Evolutionary conservation across 2,329 filamentous ascomycete genomes (phyloP), one percentile per base, ranked within the genome.

Genomic region (Fonsecaea nubica): DNA sequence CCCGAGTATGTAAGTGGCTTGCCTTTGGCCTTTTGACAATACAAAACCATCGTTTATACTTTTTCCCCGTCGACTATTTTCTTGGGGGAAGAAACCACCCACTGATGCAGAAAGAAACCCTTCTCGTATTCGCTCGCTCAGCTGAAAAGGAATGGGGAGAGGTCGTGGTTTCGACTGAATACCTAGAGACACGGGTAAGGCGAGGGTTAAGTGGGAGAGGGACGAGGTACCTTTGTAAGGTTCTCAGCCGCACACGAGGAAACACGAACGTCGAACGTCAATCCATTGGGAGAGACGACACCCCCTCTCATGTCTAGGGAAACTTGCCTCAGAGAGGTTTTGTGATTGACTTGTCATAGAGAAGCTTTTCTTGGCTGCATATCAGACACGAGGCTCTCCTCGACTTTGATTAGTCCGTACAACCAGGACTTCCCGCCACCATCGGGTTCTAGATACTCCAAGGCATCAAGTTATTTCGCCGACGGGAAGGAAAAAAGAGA

Each of bases 231-330:
- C 25, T 25, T 25, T 25, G 25, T 25, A 25, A 25, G 25, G 25
- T 42, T 42, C 40, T 42, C 40, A 42, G 40, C 40, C 40, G 40
- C 40, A 42, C 15, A 42, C 40, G 40, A 42, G 40, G 40, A 42
- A 5, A 42, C 13, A n/a, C 40, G 40, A 25, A 25, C 25, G 25
- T 25, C 25, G 1, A 25, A 25, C 25, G 25, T 25, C 25, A 25
- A 2, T 25, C 25, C 25, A 25, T 25, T 25, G 25, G 40, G 40
- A 42, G 18, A 42, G 15, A 5, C 38, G 25, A 25, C 25, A 25
- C 25, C 2, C 25, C 25, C 2, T 3, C 25, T 25, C 25, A 25
- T 25, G 25, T 25, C 25, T 25, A 25, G 25, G 25, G 25, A 25
- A 25, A 25, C 25, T 25, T 25, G 25, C 25, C 25, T 25, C 25